Evolutionary conservation across 208 protist species (phyloP).

Genomic region (Entamoeba dispar): DNA sequence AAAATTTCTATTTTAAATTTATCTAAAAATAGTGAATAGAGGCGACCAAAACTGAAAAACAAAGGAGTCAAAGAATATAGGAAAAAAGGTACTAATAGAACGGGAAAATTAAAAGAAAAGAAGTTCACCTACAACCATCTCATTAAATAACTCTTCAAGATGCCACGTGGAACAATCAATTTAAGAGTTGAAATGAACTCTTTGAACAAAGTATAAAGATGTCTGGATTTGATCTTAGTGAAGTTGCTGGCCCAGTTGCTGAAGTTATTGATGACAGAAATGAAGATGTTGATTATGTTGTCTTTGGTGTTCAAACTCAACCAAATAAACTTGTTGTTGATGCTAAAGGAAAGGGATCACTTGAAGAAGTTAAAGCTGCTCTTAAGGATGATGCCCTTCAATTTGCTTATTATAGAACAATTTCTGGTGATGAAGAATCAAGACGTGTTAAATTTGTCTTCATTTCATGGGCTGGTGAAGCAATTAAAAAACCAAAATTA

Average conservation of each 20-base stretch:
- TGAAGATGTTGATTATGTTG: not conserved
- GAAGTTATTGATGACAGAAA: not conserved
- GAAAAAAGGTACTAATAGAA: no score
- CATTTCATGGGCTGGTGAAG: not conserved
- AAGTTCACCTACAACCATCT: no score
- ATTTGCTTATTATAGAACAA: not conserved
- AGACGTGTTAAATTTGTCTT: not conserved
- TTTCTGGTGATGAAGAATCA: not conserved
- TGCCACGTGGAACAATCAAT: no score
- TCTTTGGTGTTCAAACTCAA: not conserved
- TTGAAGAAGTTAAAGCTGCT: not conserved
- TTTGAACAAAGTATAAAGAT: not conserved
- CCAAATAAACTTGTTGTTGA: not conserved
- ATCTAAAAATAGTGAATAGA: no score
- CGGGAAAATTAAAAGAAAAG: no score
- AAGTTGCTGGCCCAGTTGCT: not conserved
- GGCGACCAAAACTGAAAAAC: no score
- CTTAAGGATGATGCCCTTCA: not conserved
- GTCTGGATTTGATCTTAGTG: not conserved
- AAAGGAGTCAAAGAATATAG: no score
- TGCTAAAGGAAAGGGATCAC: not conserved
- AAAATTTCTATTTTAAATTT: no score
- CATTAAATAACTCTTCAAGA: no score
- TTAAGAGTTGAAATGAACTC: not conserved
- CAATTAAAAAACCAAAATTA: not conserved